Percentiles rank a stretch among this genome's conserved stretches.
phyloP scores from a whole-genome alignment of 164 flowering plant genomes.

The Magnolia kwangsiensis region DNA sequence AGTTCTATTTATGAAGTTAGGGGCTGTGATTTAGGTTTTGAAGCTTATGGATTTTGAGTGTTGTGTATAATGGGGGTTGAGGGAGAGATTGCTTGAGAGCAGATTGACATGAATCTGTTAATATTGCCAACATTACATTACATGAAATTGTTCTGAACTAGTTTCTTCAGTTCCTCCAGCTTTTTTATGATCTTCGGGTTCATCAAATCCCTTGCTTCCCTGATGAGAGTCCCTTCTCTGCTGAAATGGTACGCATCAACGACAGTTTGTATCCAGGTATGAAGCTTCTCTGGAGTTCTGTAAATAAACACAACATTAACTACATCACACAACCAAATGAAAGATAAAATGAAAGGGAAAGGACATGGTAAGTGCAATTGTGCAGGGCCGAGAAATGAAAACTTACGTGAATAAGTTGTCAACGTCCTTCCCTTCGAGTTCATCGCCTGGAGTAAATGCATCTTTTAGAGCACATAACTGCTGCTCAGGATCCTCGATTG shows the following conservation, averaged over 20 bases:
- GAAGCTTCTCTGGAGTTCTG: conserved; percentile 75
- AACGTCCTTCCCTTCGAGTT: conserved; percentile 68
- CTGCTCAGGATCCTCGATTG: conserved; percentile 75
- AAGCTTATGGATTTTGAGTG: background rate
- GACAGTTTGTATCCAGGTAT: conserved; percentile 47
- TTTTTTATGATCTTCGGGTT: conserved; percentile 45
- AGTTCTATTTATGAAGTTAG: too few species aligned
- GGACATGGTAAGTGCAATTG: background rate
- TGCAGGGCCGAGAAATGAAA: background rate
- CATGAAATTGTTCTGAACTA: conserved; percentile 53
- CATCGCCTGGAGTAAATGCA: conserved; percentile 92
- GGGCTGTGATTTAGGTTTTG: too few species aligned
- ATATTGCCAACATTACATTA: conserved; percentile 18
- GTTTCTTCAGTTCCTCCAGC: conserved; percentile 45
- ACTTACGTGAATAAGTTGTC: conserved; percentile 85
- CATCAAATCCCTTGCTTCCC: conserved; percentile 65
- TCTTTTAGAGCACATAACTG: conserved; percentile 49
- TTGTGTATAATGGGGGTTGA: background rate
- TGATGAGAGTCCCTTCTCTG: conserved; percentile 50
- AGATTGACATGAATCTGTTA: background rate
- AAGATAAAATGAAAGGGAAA: background rate
- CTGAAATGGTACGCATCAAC: conserved; percentile 64
- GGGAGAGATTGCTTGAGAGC: background rate
- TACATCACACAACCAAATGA: background rate
- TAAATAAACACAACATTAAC: background rate